Percentiles rank a stretch among this genome's conserved stretches.
These are phyloP conservation scores for Xylaria cubensis DNA, from an alignment of 495 filamentous ascomycete species.

Conservation along the genomic window DNA sequence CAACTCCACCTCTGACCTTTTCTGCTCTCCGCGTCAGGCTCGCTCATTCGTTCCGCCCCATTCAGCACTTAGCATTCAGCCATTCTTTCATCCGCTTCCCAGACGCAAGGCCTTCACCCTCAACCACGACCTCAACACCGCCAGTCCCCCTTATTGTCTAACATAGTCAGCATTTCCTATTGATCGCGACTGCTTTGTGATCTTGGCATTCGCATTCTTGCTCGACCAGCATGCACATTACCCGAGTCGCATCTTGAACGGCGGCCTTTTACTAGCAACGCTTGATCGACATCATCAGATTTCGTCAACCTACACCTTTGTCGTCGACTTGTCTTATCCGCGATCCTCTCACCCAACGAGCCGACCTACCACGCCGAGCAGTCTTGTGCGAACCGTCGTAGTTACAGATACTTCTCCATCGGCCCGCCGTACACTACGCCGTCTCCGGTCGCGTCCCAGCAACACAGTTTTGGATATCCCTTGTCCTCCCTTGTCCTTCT, in stretches of 20 bases:
- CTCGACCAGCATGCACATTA: conserved; percentile 12
- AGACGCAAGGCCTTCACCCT: conserved; percentile 6
- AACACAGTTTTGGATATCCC: background rate
- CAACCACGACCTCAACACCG: background rate
- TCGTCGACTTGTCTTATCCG: conserved; percentile 3
- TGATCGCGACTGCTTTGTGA: conserved; percentile 7
- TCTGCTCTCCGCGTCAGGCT: conserved; percentile 16
- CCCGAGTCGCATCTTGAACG: conserved; percentile 14
- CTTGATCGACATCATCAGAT: conserved; percentile 16
- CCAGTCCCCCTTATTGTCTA: background rate
- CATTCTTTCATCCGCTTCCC: conserved; percentile 22
- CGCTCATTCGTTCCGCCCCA: conserved; percentile 8
- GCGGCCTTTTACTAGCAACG: background rate
- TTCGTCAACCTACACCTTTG: background rate
- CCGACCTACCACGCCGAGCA: background rate
- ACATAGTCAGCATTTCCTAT: background rate
- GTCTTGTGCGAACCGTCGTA: background rate
- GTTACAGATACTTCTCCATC: background rate
- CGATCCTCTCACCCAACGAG: background rate
- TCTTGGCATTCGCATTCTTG: background rate
- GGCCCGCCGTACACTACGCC: background rate
- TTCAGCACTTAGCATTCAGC: conserved; percentile 8
- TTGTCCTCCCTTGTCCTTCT: conserved; percentile 5
- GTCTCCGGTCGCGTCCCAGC: conserved; percentile 10
- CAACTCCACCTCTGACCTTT: conserved; percentile 2